phyloP scores from a whole-genome alignment of 192 early-diverging fungal genomes.

The Backusella macrospora region DNA sequence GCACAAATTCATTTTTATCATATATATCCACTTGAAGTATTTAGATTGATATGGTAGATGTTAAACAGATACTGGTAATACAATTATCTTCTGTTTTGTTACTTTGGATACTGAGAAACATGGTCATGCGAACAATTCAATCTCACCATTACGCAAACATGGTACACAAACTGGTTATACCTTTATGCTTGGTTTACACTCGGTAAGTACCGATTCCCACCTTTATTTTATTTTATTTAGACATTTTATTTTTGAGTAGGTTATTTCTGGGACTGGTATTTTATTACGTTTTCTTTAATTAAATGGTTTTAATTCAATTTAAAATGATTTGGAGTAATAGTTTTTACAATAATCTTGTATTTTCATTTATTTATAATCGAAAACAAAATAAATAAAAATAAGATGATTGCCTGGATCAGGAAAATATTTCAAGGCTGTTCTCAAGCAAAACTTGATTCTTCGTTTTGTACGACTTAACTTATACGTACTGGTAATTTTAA shows the following conservation, averaged over 20 bases:
- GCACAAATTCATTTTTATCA: not conserved
- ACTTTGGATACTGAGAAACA: not conserved
- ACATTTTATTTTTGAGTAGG: too few species aligned
- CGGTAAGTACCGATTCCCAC: not conserved
- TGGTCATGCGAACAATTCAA: slow-evolving; percentile 1
- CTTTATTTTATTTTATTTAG: too few species aligned
- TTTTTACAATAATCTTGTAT: too few species aligned
- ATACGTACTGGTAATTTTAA: too few species aligned
- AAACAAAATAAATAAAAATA: not conserved
- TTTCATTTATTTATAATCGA: not conserved
- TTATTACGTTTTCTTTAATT: too few species aligned
- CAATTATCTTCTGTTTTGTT: not conserved
- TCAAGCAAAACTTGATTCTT: too few species aligned
- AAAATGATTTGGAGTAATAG: too few species aligned
- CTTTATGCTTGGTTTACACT: not conserved
- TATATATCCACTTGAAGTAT: not conserved
- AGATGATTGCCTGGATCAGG: slow-evolving; percentile 5
- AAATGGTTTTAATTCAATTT: too few species aligned
- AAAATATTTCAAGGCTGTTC: not conserved
- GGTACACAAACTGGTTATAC: not conserved
- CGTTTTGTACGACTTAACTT: too few species aligned
- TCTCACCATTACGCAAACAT: not conserved
- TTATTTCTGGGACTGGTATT: too few species aligned
- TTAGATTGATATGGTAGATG: not conserved
- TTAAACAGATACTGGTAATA: not conserved